A percentile compares a stretch with the other conserved stretches of the same genome.
Evolutionary conservation across 2,329 filamentous ascomycete species (phyloP).

Genomic region (Curvularia hawaiiensis): DNA sequence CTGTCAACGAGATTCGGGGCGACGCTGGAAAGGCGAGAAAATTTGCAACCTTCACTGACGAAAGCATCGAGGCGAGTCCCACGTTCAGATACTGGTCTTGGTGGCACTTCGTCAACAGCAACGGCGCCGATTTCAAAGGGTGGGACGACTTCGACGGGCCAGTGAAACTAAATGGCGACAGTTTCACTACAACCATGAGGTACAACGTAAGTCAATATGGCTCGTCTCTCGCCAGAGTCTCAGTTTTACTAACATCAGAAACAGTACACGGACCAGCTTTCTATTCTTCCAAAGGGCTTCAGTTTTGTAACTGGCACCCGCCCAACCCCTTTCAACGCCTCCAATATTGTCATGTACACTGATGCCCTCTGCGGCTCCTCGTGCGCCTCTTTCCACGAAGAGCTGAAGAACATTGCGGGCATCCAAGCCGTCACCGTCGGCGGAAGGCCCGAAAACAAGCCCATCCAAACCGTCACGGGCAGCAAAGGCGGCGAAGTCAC

Average conservation of each 20-base stretch:
- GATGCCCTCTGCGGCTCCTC: constrained; percentile 65
- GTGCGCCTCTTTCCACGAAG: constrained; percentile 61
- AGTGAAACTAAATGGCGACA: constrained; percentile 38
- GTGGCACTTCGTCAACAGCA: constrained; percentile 31
- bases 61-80: constrained; percentile 17
- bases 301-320: constrained; percentile 26
- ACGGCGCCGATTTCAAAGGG: constrained; percentile 43
- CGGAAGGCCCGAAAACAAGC: constrained; percentile 58
- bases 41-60: constrained; percentile 10
- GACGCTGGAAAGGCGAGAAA: constrained; percentile 10
- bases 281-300: constrained; percentile 19
- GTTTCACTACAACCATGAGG: constrained; percentile 46
- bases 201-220: constrained; percentile 31
- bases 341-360: constrained; percentile 51
- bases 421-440: constrained; percentile 62
- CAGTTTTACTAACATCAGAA: constrained; percentile 18
- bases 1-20: constrained; percentile 29
- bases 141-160: constrained; percentile 55
- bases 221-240: background rate
- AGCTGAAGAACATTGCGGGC: constrained; percentile 57
- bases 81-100: constrained; percentile 29
- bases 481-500: constrained; percentile 58
- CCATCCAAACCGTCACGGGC: constrained; percentile 67
- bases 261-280: constrained; percentile 26
- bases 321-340: constrained; percentile 43